Evolutionary conservation across 108 stramenopile genomes (phyloP), one percentile per base, ranked within the genome.

Genomic region (Licmophora abbreviata): DNA sequence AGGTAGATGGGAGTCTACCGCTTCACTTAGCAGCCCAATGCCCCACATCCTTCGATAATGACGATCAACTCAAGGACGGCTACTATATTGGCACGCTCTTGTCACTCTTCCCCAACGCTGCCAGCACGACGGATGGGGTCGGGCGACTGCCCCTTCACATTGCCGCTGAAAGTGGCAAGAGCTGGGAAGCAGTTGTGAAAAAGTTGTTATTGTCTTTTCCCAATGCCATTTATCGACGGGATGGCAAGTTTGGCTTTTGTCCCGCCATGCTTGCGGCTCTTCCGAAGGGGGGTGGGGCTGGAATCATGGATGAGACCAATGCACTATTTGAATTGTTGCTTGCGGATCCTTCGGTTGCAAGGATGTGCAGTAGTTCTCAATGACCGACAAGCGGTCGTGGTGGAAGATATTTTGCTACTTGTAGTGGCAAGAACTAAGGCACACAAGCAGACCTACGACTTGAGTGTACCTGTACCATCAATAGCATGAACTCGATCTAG

Each of bases 291-390:
- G 38, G 20, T 40, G n/a, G n/a, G n/a, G n/a, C n/a, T n/a, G n/a
- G n/a, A n/a, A n/a, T n/a, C n/a, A n/a, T n/a, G n/a, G n/a, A n/a
- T n/a, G n/a, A n/a, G n/a, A n/a, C n/a, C n/a, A n/a, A n/a, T n/a
- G n/a, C n/a, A n/a, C n/a, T n/a, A 40, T 40, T 40, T 40, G 38
- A 40, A 5, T 40, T 40, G 5, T 20, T 40, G 15, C 3, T 20
- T 40, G 38, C 38, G 2, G 38, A 40, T 40, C 38, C 38, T 18
- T n/a, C n/a, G n/a, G n/a, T n/a, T n/a, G n/a, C n/a, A n/a, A n/a
- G n/a, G n/a, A n/a, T n/a, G n/a, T n/a, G n/a, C n/a, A n/a, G n/a
- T n/a, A n/a, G n/a, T n/a, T n/a, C n/a, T n/a, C n/a, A n/a, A n/a
- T n/a, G n/a, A n/a, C n/a, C n/a, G n/a, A n/a, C n/a, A n/a, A n/a